Percentiles rank a stretch among this genome's conserved stretches.
These are phyloP conservation scores for Solanum microdontum DNA, from an alignment of 257 asterid species.

Conservation along the genomic window DNA sequence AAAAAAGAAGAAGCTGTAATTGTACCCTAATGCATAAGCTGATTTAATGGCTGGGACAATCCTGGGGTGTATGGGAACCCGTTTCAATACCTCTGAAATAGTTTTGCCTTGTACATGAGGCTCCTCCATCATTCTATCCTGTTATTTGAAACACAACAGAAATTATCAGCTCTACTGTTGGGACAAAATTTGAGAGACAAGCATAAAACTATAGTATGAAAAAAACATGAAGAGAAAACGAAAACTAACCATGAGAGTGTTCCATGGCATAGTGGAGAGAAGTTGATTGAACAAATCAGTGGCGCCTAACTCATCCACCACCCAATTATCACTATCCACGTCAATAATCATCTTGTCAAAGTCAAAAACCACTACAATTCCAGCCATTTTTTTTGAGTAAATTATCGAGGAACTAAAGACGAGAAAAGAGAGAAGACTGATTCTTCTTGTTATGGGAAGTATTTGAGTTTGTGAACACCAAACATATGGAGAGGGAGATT, in stretches of 20 bases:
- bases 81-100: slow-evolving; percentile 22
- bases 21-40: slow-evolving; percentile 32
- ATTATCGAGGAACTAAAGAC: not conserved
- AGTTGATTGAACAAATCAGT: slow-evolving; percentile 18
- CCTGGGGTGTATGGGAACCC: slow-evolving; percentile 26
- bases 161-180: not conserved
- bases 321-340: slow-evolving; percentile 27
- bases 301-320: slow-evolving; percentile 14
- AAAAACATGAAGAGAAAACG: not conserved
- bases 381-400: not conserved
- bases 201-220: not conserved
- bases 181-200: not conserved
- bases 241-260: slow-evolving; percentile 15
- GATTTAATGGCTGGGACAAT: slow-evolving; percentile 31
- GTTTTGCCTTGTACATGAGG: slow-evolving; percentile 27
- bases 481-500: not conserved
- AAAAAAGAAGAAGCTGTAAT: not conserved
- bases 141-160: not conserved
- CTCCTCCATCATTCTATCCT: slow-evolving; percentile 39
- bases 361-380: slow-evolving; percentile 17
- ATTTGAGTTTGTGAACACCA: not conserved
- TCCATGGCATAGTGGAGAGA: slow-evolving; percentile 28
- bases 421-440: not conserved
- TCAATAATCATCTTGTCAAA: slow-evolving; percentile 28
- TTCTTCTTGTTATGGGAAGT: not conserved